Conservation (phyloP, 2,329 filamentous ascomycete genomes). For the Colletotrichum siamense region DNA sequence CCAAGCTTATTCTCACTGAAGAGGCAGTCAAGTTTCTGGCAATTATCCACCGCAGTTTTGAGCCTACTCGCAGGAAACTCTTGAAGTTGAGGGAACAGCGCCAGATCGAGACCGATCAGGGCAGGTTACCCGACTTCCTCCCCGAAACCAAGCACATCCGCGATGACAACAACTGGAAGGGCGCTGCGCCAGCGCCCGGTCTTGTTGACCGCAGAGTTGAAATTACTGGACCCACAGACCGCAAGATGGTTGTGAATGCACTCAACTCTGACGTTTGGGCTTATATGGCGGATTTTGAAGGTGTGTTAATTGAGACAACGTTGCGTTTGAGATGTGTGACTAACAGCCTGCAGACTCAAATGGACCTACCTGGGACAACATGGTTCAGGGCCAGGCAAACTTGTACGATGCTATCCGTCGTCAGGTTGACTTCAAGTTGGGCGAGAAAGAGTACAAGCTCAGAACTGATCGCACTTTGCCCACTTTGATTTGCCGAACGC, state of each 20-base stretch:
- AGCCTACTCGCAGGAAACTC: slow-evolving; percentile 78
- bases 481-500: slow-evolving; percentile 83
- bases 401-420: slow-evolving; percentile 86
- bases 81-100: slow-evolving; percentile 79
- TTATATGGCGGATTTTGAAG: slow-evolving; percentile 92
- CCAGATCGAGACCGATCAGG: slow-evolving; percentile 86
- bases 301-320: neutral
- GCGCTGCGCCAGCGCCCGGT: slow-evolving; percentile 81
- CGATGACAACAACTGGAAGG: slow-evolving; percentile 86
- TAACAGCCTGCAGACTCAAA: slow-evolving; percentile 64
- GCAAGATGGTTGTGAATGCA: slow-evolving; percentile 95
- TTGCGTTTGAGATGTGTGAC: neutral
- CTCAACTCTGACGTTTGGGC: slow-evolving; percentile 91
- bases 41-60: slow-evolving; percentile 86
- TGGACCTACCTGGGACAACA: slow-evolving; percentile 92
- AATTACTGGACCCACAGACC: slow-evolving; percentile 88
- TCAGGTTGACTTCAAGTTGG: slow-evolving; percentile 89
- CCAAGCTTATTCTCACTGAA: slow-evolving; percentile 82
- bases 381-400: slow-evolving; percentile 92
- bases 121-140: slow-evolving; percentile 82
- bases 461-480: slow-evolving; percentile 79
- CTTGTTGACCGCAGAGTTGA: slow-evolving; percentile 85
- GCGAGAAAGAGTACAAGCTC: slow-evolving; percentile 89
- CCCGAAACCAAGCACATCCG: slow-evolving; percentile 89
- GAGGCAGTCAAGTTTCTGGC: slow-evolving; percentile 84